Evolutionary conservation across 768 basidiomycete species (phyloP).

Genomic region (Nidularia pulvinata): DNA sequence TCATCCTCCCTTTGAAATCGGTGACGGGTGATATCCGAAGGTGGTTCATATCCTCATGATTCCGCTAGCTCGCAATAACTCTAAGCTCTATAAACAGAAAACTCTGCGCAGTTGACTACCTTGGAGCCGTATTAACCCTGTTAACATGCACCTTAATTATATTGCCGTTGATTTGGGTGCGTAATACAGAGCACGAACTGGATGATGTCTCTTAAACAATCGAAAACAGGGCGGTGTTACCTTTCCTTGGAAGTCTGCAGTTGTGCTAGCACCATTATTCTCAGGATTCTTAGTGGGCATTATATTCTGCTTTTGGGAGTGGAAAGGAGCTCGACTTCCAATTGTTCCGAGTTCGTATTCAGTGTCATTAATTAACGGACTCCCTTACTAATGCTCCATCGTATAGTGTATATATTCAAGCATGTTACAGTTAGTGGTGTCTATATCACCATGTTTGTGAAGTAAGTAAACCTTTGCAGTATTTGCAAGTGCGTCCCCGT

Average conservation of each 20-base stretch:
- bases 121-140: constrained; percentile 59
- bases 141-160: constrained; percentile 62
- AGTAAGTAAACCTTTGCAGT: no score
- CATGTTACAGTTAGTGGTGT: constrained; percentile 66
- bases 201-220: background rate
- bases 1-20: constrained; percentile 68
- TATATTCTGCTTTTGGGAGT: constrained; percentile 73
- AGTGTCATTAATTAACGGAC: no score
- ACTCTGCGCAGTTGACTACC: constrained; percentile 62
- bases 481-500: no score
- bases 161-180: constrained; percentile 72
- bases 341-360: constrained; percentile 64
- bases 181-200: constrained; percentile 5
- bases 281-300: constrained; percentile 51
- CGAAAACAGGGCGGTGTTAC: constrained; percentile 60
- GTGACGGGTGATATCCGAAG: constrained; percentile 59
- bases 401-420: constrained; percentile 72
- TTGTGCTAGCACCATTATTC: constrained; percentile 59
- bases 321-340: constrained; percentile 67
- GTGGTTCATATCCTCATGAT: no score
- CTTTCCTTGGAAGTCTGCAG: constrained; percentile 70
- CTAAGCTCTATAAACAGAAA: no score
- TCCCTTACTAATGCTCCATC: no score
- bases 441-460: constrained; percentile 70
- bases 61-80: no score